Evolutionary conservation across 2,329 filamentous ascomycete species (phyloP).

Genomic region (Stemphylium vesicarium): DNA sequence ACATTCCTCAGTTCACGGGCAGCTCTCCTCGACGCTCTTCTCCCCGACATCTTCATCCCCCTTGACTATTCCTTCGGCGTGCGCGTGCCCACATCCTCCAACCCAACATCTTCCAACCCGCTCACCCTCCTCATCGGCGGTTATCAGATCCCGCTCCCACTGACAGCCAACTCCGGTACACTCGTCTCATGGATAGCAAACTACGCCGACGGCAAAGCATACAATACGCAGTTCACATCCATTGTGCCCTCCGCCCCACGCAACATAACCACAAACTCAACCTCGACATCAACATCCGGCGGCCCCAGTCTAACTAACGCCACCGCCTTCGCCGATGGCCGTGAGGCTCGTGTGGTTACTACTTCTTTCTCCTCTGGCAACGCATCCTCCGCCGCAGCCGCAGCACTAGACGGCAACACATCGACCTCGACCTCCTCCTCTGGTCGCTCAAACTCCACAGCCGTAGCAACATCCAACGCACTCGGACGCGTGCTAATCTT

Average conservation of each 20-base stretch:
- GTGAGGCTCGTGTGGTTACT: not conserved
- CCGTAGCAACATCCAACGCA: not conserved
- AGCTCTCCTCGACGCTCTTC: not conserved
- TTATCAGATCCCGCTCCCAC: not conserved
- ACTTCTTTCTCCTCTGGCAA: not conserved
- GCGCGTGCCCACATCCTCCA: not conserved
- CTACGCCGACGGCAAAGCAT: not conserved
- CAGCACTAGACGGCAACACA: not conserved
- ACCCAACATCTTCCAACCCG: not conserved
- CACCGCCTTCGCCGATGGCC: not conserved
- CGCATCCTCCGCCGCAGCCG: not conserved
- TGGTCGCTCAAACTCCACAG: not conserved
- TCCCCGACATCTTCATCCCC: not conserved
- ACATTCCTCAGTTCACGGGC: too few relatives aligned
- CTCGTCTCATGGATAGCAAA: slow-evolving; percentile 2
- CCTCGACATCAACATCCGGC: not conserved
- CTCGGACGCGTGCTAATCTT: not conserved
- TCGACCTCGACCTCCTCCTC: not conserved
- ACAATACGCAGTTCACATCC: slow-evolving; percentile 1
- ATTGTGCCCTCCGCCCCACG: not conserved
- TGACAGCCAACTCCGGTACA: not conserved
- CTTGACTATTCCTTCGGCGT: slow-evolving; percentile 1
- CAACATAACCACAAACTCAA: not conserved
- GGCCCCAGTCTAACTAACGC: not conserved
- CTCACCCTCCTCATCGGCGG: not conserved